phyloP scores from a whole-genome alignment of 495 filamentous ascomycete species.

The Margaritispora aquatica region DNA sequence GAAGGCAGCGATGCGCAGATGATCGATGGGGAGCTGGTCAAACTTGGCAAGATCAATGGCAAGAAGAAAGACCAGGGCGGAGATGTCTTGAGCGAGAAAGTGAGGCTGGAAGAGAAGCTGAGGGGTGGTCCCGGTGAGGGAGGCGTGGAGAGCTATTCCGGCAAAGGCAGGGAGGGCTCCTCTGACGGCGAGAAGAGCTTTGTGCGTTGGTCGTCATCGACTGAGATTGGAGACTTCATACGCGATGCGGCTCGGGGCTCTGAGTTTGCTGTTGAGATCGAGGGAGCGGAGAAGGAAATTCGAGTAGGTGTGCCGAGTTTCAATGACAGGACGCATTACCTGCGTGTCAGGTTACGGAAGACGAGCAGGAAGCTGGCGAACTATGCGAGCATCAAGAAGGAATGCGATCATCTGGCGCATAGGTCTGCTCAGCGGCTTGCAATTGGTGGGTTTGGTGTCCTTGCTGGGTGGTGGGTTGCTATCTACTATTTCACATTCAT shows the following conservation, averaged over 20 bases:
- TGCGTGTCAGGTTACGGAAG: conserved; percentile 68
- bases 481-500: conserved; percentile 74
- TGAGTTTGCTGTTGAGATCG: conserved; percentile 81
- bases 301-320: conserved; percentile 79
- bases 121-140: conserved; percentile 39
- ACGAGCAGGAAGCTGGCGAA: conserved; percentile 58
- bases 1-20: conserved; percentile 34
- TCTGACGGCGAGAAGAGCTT: conserved; percentile 41
- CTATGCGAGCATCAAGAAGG: conserved; percentile 66
- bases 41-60: conserved; percentile 3
- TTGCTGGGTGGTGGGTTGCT: conserved; percentile 72
- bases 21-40: conserved; percentile 42
- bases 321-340: conserved; percentile 80
- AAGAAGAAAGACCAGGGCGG: not conserved
- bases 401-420: conserved; percentile 76
- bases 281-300: conserved; percentile 64
- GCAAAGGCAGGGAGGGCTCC: conserved; percentile 45
- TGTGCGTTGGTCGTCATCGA: conserved; percentile 86
- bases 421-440: conserved; percentile 71
- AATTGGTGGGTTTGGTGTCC: conserved; percentile 64
- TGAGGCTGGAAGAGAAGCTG: conserved; percentile 3
- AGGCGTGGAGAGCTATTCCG: conserved; percentile 55
- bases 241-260: conserved; percentile 77
- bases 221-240: conserved; percentile 93
- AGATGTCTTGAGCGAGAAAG: conserved; percentile 22